Evolutionary conservation across 257 asterid species (phyloP), one percentile per base, ranked within the genome.

Genomic region (Ilex asprella): DNA sequence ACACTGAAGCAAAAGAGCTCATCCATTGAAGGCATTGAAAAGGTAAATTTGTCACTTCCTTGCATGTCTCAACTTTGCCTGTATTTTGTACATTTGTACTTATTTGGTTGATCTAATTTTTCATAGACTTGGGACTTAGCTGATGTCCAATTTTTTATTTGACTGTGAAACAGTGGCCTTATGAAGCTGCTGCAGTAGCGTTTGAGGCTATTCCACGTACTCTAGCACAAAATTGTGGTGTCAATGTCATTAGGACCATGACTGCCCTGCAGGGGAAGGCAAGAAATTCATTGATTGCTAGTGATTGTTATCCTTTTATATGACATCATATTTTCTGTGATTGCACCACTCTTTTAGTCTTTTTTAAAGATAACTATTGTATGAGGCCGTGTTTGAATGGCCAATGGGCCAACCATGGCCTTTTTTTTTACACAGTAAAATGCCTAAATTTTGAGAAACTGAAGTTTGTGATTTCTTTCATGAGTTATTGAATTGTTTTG

Each of bases 111-210:
- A 21, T 21, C 27, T 21, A 21, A 21, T 21, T 21, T 21, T 21
- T 21, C 27, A 21, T 21, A 21, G 27, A 21, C 27, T 21, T 21
- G 27, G 27, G 27, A 21, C 27, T 21, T 21, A 21, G 27, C 27
- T 21, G 27, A 21, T 21, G 27, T 21, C 27, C 27, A 21, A 21
- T 21, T 21, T 21, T 21, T 21, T 21, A 21, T 21, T 21, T 55
- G 32, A 5, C 65, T 30, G 60, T 15, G 71, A 32, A 61, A 73
- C 80, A 88, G 98, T 91, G 98, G 98, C 97, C 98, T 51, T 91
- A 91, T 78, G 98, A 91, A 88, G 97, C 97, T 69, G 98, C 97
- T 68, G 98, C 98, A 53, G 73, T 86, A 50, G 98, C 98, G 69
- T 91, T 91, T 69, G 98, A 91, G 78, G 93, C 98, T 65, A 91